phyloP scores from a whole-genome alignment of 345 rosid genomes.

The Raphanus raphanistrum region DNA sequence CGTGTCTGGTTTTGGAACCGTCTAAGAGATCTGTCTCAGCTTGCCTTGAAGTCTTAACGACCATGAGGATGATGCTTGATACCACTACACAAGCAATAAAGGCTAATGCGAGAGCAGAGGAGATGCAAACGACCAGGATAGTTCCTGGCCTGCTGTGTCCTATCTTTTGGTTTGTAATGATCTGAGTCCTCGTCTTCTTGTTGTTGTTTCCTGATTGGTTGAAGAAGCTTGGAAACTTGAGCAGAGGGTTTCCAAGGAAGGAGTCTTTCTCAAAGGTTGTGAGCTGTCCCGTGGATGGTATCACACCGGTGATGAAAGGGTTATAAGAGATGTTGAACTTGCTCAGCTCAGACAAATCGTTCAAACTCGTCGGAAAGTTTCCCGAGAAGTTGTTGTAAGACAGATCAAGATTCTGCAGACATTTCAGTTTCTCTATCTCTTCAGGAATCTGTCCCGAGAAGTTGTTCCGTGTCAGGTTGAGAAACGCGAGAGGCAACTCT shows the following conservation, averaged over 20 bases:
- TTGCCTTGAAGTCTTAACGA: constrained; percentile 44
- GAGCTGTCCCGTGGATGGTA: constrained; percentile 77
- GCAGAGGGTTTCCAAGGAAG: constrained; percentile 71
- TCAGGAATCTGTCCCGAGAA: constrained; percentile 71
- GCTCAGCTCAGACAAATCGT: constrained; percentile 55
- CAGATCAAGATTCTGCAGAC: constrained; percentile 78
- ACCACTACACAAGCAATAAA: constrained; percentile 51
- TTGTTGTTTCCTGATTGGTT: constrained; percentile 25
- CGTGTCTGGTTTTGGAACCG: constrained; percentile 52
- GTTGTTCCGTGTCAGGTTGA: constrained; percentile 59
- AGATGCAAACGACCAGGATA: constrained; percentile 39
- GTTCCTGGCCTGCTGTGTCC: constrained; percentile 37
- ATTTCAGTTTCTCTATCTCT: constrained; percentile 60
- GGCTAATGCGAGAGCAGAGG: constrained; percentile 43
- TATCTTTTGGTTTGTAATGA: neutral
- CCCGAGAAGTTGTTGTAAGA: constrained; percentile 88
- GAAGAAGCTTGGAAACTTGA: constrained; percentile 56
- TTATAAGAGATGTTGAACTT: constrained; percentile 90
- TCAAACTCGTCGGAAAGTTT: constrained; percentile 61
- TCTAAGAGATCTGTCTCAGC: constrained; percentile 50
- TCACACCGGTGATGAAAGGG: constrained; percentile 60
- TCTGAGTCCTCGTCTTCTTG: neutral
- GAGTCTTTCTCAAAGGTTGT: constrained; percentile 71
- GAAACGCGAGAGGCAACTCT: constrained; percentile 65
- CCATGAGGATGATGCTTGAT: constrained; percentile 43